These are phyloP conservation scores for Oemleria cerasiformis DNA, from an alignment of 306 rosid species.

Conservation along the genomic window DNA sequence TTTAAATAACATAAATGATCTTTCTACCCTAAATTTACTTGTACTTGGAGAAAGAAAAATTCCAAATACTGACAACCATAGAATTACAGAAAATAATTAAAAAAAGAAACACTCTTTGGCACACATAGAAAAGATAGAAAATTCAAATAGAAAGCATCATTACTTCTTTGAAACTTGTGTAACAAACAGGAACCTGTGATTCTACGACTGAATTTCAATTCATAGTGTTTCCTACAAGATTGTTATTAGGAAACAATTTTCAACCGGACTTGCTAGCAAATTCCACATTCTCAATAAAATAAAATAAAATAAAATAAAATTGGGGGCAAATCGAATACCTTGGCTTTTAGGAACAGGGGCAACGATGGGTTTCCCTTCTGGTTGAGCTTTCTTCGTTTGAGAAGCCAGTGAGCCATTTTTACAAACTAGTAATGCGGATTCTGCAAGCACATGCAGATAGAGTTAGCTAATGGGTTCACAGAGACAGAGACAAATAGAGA, in stretches of 20 bases:
- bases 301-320: background rate
- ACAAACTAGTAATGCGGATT: conserved; percentile 50
- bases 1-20: too few species aligned
- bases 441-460: conserved; percentile 31
- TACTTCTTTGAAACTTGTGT: too few species aligned
- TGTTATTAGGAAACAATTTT: background rate
- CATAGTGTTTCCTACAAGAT: too few species aligned
- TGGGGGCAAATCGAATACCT: conserved; percentile 27
- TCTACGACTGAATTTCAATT: too few species aligned
- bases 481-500: background rate
- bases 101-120: too few species aligned
- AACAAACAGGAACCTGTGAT: too few species aligned
- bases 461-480: background rate
- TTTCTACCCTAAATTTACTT: too few species aligned
- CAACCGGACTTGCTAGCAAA: background rate
- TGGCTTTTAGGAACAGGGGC: conserved; percentile 49
- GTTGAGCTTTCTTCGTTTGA: conserved; percentile 25
- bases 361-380: conserved; percentile 37
- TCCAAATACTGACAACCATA: too few species aligned
- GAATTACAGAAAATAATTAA: too few species aligned
- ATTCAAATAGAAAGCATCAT: too few species aligned
- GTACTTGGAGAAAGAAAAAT: too few species aligned
- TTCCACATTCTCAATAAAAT: background rate
- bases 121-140: too few species aligned
- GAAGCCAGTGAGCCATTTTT: conserved; percentile 16